A percentile compares a stretch with the other conserved stretches of the same genome.
phyloP scores from a whole-genome alignment of 805 yeast genomes.

The Schwanniomyces vanrijiae region DNA sequence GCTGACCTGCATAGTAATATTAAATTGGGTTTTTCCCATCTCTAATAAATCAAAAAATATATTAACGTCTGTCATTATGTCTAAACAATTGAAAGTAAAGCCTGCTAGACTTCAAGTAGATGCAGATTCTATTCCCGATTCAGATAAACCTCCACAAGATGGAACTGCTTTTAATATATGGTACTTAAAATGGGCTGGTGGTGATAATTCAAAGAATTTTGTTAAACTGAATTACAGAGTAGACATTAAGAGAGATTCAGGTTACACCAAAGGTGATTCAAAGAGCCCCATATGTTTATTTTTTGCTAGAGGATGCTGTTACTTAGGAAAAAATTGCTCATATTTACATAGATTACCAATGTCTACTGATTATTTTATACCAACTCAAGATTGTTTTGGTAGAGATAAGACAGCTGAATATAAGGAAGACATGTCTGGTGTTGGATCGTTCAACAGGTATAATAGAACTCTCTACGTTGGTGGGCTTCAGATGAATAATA shows the following conservation, averaged over 20 bases:
- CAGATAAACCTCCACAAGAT: conserved; percentile 71
- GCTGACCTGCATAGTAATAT: not conserved
- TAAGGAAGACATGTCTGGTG: conserved; percentile 92
- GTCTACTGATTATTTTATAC: conserved; percentile 54
- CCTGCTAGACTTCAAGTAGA: conserved; percentile 78
- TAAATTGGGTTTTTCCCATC: not conserved
- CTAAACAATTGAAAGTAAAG: conserved; percentile 3
- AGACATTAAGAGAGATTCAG: conserved; percentile 62
- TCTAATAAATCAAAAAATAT: not conserved
- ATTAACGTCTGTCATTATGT: not conserved
- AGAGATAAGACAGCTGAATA: conserved; percentile 80
- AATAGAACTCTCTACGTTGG: conserved; percentile 81
- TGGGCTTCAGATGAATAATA: conserved; percentile 43
- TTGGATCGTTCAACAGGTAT: conserved; percentile 71
- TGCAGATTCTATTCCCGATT: conserved; percentile 53
- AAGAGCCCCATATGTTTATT: conserved; percentile 66
- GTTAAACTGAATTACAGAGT: conserved; percentile 60
- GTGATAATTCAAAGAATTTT: conserved; percentile 51
- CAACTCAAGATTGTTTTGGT: conserved; percentile 87
- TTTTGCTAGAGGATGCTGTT: conserved; percentile 88
- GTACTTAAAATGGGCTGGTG: conserved; percentile 89
- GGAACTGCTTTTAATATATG: conserved; percentile 84
- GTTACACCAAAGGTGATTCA: conserved; percentile 69
- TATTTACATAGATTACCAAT: conserved; percentile 77
- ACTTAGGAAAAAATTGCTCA: conserved; percentile 71